Base-by-base conservation (phyloP, 179 eudicot genomes). In the Heliamphora pulchella region DNA sequence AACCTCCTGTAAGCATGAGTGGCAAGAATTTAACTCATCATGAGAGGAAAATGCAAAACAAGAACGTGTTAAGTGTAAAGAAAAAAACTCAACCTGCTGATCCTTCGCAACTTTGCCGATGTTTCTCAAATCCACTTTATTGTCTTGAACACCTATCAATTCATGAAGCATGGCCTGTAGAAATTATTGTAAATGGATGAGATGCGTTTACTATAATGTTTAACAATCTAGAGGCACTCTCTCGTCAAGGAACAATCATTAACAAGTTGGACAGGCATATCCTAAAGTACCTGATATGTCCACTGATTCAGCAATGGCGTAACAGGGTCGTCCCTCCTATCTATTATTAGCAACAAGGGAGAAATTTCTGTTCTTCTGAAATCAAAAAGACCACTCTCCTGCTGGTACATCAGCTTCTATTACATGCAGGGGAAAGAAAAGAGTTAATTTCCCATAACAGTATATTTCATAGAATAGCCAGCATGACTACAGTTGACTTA, bases 341-440 rank as follows among this genome's bases (percentile, higher is more conserved):
- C 98, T 78, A 94, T 79, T 73, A 94, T 85, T 71, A 94, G 87
- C 88, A 94, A 86, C 87, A 92, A 82, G 1, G 98, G 94, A 74
- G 94, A 89, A 80, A 88, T 84, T 84, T 94, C 98, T 15, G 89
- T 83, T 83, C 97, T 88, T 82, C 98, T 88, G 82, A 94, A 94
- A 86, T 92, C 98, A 86, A 94, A 94, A 80, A 94, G 97, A 71
- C 97, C 97, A 86, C 97, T 91, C 80, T 94, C 98, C 85, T 90
- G 98, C 88, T 92, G 93, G 84, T 94, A 94, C 94, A 91, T 94
- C 86, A 94, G 88, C 83, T 91, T 92, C 98, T 94, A 93, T 72
- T 43, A 75, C 9, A 46, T n/a, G 20, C 31, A 74, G 43, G 59
- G 46, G 67, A 58, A 75, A 8, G 8, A 55, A 74, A 58, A 59